Evolutionary conservation across 768 basidiomycete species (phyloP).

Genomic region (Lactifluus pinguis): DNA sequence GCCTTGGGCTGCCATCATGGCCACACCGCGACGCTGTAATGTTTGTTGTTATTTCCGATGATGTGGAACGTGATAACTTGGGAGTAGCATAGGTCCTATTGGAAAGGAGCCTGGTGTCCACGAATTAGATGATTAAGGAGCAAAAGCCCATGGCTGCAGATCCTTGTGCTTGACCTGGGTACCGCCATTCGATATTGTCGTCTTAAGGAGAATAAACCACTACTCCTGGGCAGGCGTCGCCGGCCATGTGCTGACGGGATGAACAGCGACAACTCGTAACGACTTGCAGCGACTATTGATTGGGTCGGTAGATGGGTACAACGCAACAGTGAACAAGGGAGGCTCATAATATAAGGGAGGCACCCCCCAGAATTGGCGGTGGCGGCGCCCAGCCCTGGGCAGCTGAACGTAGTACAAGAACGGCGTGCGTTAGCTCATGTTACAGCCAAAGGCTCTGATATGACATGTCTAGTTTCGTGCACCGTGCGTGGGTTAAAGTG

Average conservation of each 20-base stretch:
- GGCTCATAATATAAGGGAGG: background rate
- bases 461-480: too few relatives aligned
- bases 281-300: background rate
- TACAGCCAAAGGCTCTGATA: too few relatives aligned
- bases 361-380: background rate
- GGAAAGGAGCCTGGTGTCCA: conserved; percentile 3
- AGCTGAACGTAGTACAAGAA: too few relatives aligned
- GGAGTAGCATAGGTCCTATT: background rate
- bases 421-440: background rate
- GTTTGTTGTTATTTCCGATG: too few relatives aligned
- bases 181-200: background rate
- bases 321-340: background rate
- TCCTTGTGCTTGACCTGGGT: background rate
- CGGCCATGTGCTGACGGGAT: background rate
- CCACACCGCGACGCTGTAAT: too few relatives aligned
- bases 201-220: background rate
- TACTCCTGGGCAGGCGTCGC: background rate
- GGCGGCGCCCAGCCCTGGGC: background rate
- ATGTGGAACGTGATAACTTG: too few relatives aligned
- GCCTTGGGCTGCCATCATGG: too few relatives aligned
- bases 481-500: too few relatives aligned
- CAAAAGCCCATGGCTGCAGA: background rate
- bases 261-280: background rate
- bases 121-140: background rate
- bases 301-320: background rate